Evolutionary conservation across 176 grass and related monocot species (phyloP).

Genomic region (Paspalum notatum): DNA sequence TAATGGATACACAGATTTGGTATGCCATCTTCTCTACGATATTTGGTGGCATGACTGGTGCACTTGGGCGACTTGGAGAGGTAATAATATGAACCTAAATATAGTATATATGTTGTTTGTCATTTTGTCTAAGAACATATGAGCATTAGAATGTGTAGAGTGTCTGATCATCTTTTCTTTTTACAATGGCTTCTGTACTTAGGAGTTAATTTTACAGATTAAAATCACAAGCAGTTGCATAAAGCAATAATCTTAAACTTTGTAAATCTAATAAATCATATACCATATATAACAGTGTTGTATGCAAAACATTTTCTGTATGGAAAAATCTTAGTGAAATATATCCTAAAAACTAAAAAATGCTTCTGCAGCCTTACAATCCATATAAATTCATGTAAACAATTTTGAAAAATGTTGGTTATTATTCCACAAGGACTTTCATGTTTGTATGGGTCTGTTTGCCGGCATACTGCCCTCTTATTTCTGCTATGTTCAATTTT

Average conservation of each 20-base stretch:
- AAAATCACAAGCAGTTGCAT: conserved; percentile 6
- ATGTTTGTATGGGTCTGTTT: conserved; percentile 13
- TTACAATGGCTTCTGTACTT: neutral
- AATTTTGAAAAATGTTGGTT: conserved; percentile 26
- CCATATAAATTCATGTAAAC: conserved; percentile 20
- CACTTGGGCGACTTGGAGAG: conserved; percentile 94
- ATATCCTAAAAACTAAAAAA: conserved; percentile 12
- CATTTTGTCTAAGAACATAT: neutral
- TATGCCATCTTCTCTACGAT: conserved; percentile 93
- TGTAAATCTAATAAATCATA: neutral
- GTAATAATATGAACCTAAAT: conserved; percentile 58
- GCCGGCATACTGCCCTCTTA: neutral
- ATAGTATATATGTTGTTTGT: conserved; percentile 2
- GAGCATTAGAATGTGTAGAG: conserved; percentile 20
- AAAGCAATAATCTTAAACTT: conserved; percentile 15
- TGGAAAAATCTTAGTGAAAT: conserved; percentile 15
- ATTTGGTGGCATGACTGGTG: conserved; percentile 91
- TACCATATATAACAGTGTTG: neutral
- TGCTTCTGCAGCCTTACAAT: conserved; percentile 17
- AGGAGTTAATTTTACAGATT: neutral
- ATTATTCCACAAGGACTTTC: conserved; percentile 27
- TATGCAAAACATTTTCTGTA: conserved; percentile 7
- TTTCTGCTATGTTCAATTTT: conserved; percentile 20
- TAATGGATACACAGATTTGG: conserved; percentile 99
- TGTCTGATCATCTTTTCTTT: neutral